Conservation (phyloP, 306 rosid genomes). For the Rubus parviflorus region DNA sequence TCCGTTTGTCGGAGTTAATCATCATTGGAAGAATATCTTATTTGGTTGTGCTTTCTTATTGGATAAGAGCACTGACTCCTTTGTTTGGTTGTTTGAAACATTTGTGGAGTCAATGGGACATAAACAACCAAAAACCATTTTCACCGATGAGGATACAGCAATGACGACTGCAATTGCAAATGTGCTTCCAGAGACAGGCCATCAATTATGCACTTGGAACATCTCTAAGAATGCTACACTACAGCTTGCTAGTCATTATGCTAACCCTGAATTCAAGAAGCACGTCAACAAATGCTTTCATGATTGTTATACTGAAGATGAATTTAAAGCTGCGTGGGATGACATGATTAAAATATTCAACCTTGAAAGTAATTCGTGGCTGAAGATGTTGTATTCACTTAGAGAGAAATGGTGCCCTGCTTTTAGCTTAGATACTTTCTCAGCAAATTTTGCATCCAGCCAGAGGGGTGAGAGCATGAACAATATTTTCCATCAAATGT, state of each 20-base stretch:
- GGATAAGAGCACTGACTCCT: conserved; percentile 28
- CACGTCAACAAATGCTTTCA: conserved; percentile 12
- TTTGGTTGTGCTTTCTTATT: conserved; percentile 28
- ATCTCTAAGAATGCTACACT: conserved; percentile 21
- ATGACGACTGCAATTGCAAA: conserved; percentile 10
- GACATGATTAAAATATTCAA: conserved; percentile 19
- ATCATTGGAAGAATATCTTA: conserved; percentile 21
- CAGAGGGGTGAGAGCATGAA: conserved; percentile 7
- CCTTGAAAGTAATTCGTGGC: conserved; percentile 27
- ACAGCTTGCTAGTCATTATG: conserved; percentile 6
- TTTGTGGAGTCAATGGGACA: conserved; percentile 26
- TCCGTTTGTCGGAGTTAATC: conserved; percentile 27
- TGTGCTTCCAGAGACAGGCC: conserved; percentile 15
- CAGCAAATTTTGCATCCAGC: conserved; percentile 12
- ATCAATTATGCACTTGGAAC: conserved; percentile 9
- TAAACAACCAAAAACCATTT: conserved; percentile 21
- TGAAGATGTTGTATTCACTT: conserved; percentile 5
- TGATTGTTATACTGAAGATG: conserved; percentile 14
- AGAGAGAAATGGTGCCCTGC: conserved; percentile 12
- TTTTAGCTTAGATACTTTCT: conserved; percentile 2
- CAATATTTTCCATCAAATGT: conserved; percentile 12
- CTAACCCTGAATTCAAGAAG: conserved; percentile 22
- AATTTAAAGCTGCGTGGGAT: conserved; percentile 12
- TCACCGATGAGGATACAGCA: conserved; percentile 14
- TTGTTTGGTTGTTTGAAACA: conserved; percentile 21